Evolutionary conservation across 768 basidiomycete species (phyloP), one percentile per base, ranked within the genome.

Genomic region (Cystobasidium ongulense): DNA sequence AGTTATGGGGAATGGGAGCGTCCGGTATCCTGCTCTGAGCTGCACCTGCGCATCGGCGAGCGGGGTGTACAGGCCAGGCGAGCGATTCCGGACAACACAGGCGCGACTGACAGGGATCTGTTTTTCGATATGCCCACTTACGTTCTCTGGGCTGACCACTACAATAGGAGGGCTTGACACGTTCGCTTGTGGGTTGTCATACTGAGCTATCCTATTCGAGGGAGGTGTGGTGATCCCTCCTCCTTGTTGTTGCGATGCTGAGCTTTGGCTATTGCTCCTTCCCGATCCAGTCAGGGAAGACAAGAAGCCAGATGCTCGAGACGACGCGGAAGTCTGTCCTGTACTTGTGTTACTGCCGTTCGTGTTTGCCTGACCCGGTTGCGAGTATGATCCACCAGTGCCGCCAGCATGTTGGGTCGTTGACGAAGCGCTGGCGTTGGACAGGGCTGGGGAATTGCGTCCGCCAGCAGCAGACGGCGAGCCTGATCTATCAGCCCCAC

Each of bases 111-210:
- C 68, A 33, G 50, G 54, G 35, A 18, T 38, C 35, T 38, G 33
- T 13, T 61, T 35, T 35, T 54, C 64, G 27, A 29, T 52, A 33
- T 33, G 36, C 29, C 39, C 43, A 70, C 73, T 72, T 64, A 74
- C 73, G 41, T 74, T 72, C 72, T 74, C 18, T 78, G 80, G 33
- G 80, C 79, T 80, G 35, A 83, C 81, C 53, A 82, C 81, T 31
- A 83, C 81, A 43, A 82, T 76, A 0, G 82, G 82, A 17, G 82
- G 61, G 23, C 43, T 53, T 10, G 59, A 38, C 25, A 46, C 39
- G 29, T 25, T 25, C 1, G 57, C 62, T 15, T 73, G 61, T 35
- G 31, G 71, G 61, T 27, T 57, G n/a, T 63, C 31, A 18, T 71
- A 43, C 29, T 71, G 68, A 41, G 61, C 61, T 25, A 52, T 46